Conservation (phyloP, 768 basidiomycete species). For the Thelephora aurantiotincta region DNA sequence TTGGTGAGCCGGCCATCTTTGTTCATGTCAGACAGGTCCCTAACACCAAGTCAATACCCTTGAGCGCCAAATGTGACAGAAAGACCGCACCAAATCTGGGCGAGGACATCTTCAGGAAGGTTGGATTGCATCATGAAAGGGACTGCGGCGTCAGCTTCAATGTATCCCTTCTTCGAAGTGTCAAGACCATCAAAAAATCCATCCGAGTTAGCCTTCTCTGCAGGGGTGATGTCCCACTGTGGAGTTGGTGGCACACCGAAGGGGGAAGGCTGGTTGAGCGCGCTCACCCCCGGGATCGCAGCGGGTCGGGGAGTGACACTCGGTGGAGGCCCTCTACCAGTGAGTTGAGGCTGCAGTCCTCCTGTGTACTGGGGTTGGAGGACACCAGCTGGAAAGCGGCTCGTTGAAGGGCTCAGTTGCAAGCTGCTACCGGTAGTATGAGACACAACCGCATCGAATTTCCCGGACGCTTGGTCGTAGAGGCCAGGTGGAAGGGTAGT, state of each 20-base stretch:
- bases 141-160: constrained; percentile 90
- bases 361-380: constrained; percentile 54
- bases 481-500: constrained; percentile 64
- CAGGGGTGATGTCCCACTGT: constrained; percentile 76
- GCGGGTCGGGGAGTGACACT: constrained; percentile 15
- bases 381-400: constrained; percentile 23
- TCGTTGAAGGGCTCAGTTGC: constrained; percentile 42
- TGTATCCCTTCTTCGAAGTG: constrained; percentile 52
- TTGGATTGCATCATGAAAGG: constrained; percentile 91
- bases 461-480: constrained; percentile 59
- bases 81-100: constrained; percentile 70
- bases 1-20: constrained; percentile 76
- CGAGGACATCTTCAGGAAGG: constrained; percentile 69
- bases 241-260: constrained; percentile 9
- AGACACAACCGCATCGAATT: constrained; percentile 26
- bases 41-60: constrained; percentile 17
- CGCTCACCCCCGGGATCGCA: constrained; percentile 9
- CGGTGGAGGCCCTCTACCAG: constrained; percentile 9
- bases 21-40: constrained; percentile 89
- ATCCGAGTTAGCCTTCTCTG: constrained; percentile 71
- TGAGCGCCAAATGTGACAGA: not conserved
- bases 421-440: constrained; percentile 49
- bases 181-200: constrained; percentile 77
- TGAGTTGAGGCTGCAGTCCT: constrained; percentile 16
- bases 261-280: constrained; percentile 5